Evolutionary conservation across 2,329 filamentous ascomycete genomes (phyloP).

Genomic region (Penicillium sp.): DNA sequence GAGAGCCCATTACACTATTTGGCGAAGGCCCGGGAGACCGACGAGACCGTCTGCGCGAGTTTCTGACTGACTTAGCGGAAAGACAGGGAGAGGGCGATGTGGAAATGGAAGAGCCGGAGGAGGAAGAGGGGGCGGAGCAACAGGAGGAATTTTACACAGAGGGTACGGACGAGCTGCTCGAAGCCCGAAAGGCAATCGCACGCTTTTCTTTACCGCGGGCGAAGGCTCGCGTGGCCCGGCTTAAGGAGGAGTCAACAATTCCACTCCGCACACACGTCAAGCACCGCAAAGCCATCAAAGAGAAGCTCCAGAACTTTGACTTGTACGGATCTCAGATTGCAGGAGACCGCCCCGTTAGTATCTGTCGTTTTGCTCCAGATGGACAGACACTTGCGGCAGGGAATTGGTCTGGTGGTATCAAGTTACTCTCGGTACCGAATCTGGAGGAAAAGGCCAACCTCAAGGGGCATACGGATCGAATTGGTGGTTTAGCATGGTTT

Average conservation of each 20-base stretch:
- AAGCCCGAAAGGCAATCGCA: slow-evolving; percentile 74
- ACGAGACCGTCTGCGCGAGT: slow-evolving; percentile 76
- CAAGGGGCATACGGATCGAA: slow-evolving; percentile 79
- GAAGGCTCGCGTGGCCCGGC: slow-evolving; percentile 68
- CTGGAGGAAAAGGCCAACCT: slow-evolving; percentile 71
- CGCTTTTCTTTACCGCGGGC: slow-evolving; percentile 78
- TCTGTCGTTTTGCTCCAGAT: slow-evolving; percentile 84
- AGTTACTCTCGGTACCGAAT: slow-evolving; percentile 76
- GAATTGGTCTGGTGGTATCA: slow-evolving; percentile 88
- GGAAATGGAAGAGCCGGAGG: slow-evolving; percentile 50
- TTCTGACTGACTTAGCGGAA: slow-evolving; percentile 70
- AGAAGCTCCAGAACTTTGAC: slow-evolving; percentile 75
- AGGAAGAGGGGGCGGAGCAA: slow-evolving; percentile 63
- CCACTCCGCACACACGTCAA: slow-evolving; percentile 86
- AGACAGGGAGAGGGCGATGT: slow-evolving; percentile 49
- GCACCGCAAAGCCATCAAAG: slow-evolving; percentile 83
- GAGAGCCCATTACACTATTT: slow-evolving; percentile 92
- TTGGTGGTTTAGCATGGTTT: slow-evolving; percentile 87
- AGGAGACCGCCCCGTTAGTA: slow-evolving; percentile 83
- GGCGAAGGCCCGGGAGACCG: slow-evolving; percentile 83
- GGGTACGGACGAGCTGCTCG: slow-evolving; percentile 67
- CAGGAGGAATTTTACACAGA: slow-evolving; percentile 95
- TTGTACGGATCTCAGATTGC: slow-evolving; percentile 91
- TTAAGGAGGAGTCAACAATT: slow-evolving; percentile 76
- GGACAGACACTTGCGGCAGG: slow-evolving; percentile 80